Conservation (phyloP, 208 protist species). For the Kentomonas sorsogonicus region DNA sequence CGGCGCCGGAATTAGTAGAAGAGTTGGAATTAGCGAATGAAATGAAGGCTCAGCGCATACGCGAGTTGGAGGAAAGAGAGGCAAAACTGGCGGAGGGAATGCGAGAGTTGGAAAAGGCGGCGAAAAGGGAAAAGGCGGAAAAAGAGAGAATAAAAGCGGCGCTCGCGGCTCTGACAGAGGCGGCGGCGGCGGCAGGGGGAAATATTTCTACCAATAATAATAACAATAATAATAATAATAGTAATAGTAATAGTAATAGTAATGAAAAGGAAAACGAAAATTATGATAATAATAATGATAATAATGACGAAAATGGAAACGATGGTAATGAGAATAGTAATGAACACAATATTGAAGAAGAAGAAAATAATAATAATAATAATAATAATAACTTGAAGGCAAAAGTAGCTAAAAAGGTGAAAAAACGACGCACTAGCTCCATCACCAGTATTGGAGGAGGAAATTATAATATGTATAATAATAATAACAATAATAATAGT, state of each 20-base stretch:
- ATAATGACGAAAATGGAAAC: too few species aligned
- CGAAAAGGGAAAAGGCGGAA: neutral
- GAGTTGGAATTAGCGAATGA: constrained; percentile 20
- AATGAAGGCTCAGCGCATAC: constrained; percentile 16
- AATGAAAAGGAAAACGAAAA: too few species aligned
- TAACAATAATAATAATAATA: neutral
- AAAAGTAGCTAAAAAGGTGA: too few species aligned
- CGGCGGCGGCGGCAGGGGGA: neutral
- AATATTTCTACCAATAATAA: neutral
- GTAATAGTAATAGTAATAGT: neutral
- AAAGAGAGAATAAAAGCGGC: neutral
- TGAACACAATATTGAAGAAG: neutral
- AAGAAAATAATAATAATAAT: neutral
- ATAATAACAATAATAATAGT: too few species aligned
- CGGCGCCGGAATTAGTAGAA: constrained; percentile 17
- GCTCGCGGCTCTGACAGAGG: neutral
- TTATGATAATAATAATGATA: neutral
- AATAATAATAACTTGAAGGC: too few species aligned
- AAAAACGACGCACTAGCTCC: too few species aligned
- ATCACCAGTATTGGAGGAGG: too few species aligned
- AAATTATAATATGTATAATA: too few species aligned
- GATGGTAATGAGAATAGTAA: too few species aligned
- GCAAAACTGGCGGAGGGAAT: neutral
- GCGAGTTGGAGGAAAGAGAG: constrained; percentile 12
- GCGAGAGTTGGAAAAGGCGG: neutral